Evolutionary conservation across 2,329 filamentous ascomycete species (phyloP).

Genomic region (Pseudocercospora vitis): DNA sequence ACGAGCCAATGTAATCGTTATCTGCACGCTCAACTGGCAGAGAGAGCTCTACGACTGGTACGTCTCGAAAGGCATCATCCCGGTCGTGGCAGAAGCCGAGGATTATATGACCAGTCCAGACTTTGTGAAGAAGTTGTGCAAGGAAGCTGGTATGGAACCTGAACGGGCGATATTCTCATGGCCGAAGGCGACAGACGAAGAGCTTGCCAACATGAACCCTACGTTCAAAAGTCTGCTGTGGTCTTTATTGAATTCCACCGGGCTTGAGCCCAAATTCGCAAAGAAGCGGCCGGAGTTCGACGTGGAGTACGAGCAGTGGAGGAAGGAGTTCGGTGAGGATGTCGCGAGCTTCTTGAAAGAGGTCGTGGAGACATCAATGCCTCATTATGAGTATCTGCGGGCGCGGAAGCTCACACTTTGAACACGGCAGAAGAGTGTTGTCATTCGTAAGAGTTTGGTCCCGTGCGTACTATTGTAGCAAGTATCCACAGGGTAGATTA

Average conservation of each 20-base stretch:
- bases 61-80: constrained; percentile 25
- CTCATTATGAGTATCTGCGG: constrained; percentile 44
- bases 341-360: constrained; percentile 20
- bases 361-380: constrained; percentile 37
- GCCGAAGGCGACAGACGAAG: constrained; percentile 6
- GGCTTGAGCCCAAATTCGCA: constrained; percentile 38
- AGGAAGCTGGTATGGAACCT: constrained; percentile 39
- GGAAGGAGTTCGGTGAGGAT: constrained; percentile 31
- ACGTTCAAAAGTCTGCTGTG: constrained; percentile 28
- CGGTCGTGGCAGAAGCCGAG: constrained; percentile 42
- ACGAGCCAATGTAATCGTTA: constrained; percentile 19
- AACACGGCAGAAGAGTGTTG: not conserved
- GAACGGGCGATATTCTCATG: constrained; percentile 33
- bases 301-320: constrained; percentile 39
- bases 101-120: constrained; percentile 40
- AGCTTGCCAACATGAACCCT: constrained; percentile 15
- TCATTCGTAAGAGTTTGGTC: not conserved
- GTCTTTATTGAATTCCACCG: constrained; percentile 38
- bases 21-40: constrained; percentile 37
- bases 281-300: constrained; percentile 38
- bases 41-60: constrained; percentile 42
- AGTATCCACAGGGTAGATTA: no score
- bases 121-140: constrained; percentile 34
- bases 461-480: no score
- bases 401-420: constrained; percentile 11